phyloP scores from a whole-genome alignment of 2,329 filamentous ascomycete genomes.

The Chalaropsis thielavioides region DNA sequence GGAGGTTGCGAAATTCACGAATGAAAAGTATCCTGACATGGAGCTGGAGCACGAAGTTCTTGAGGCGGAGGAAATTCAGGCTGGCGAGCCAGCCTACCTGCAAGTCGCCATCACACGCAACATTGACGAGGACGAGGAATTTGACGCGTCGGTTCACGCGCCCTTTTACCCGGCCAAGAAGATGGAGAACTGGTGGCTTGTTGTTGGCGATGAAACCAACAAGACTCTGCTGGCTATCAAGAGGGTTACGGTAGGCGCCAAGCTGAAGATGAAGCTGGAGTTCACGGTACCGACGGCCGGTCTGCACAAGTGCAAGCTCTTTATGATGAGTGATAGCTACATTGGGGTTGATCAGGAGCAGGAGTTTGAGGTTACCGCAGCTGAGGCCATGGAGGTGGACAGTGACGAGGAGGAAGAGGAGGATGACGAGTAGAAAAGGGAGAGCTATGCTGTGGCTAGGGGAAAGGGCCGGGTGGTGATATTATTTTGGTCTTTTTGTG shows the following conservation, averaged over 20 bases:
- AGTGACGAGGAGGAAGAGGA: slow-evolving; percentile 58
- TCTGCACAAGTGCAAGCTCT: slow-evolving; percentile 76
- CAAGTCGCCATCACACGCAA: slow-evolving; percentile 76
- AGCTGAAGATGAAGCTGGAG: slow-evolving; percentile 67
- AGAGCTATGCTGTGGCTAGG: slow-evolving; percentile 16
- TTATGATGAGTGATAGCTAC: slow-evolving; percentile 94
- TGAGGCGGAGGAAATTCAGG: slow-evolving; percentile 63
- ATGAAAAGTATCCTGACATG: slow-evolving; percentile 89
- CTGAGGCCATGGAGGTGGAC: slow-evolving; percentile 91
- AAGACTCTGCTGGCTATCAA: slow-evolving; percentile 87
- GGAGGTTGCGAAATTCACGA: slow-evolving; percentile 88
- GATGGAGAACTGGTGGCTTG: slow-evolving; percentile 97
- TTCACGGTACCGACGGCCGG: slow-evolving; percentile 76
- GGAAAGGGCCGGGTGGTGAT: not conserved
- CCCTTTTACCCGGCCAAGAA: slow-evolving; percentile 89
- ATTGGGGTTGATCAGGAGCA: slow-evolving; percentile 94
- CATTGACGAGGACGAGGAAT: slow-evolving; percentile 50
- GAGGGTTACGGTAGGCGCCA: slow-evolving; percentile 70
- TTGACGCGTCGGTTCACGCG: slow-evolving; percentile 76
- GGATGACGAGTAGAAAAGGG: slow-evolving; percentile 31
- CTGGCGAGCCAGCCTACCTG: slow-evolving; percentile 68
- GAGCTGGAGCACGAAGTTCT: slow-evolving; percentile 80
- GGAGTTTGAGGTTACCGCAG: slow-evolving; percentile 68
- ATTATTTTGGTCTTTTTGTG: not conserved
- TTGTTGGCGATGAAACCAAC: slow-evolving; percentile 82